Base-by-base conservation (phyloP, 768 basidiomycete species). In the Auricularia sp. region DNA sequence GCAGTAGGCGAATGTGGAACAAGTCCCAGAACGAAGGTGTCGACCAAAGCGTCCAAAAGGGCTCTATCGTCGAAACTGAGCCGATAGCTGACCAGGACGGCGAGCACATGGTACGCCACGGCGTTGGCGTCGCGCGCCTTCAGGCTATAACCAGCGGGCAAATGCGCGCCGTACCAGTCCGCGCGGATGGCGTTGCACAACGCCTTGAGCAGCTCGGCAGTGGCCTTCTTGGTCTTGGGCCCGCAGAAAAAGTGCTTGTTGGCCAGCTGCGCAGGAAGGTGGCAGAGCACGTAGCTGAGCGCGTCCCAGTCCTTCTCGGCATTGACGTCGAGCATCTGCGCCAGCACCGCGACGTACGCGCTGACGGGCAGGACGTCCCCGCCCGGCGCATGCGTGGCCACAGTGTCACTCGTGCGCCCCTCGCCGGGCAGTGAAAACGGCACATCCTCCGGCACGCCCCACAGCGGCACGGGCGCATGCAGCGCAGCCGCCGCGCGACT, bases 211-310 rank as follows among this genome's bases (percentile, higher is more conserved):
- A 98, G 75, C 61, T 77, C 80, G 4, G 84, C 78, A 24, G 95
- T 81, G 10, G 83, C 81, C 14, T 72, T 75, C n/a, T 86, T 79
- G 35, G 89, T 86, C 62, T 85, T 85, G 0, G 92, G 92, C 1
- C 97, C 97, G 71, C 95, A 97, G 74, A 97, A 95, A 63, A 98
- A 81, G 70, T 98, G 94, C 74, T 98, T 98, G 81, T 98, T 98
- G 65, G 90, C 80, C 10, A 98, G 81, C 72, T 98, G 94, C 8
- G 86, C 81, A 1, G 97, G 95, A 0, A 99, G 81, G 76, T 96
- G 90, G 71, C 90, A 93, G 3, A 99, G 80, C 3, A 94, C 79
- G 71, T 97, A 98, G 2, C 94, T 93, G 11, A 97, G 80, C 47
- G 98, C 80, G 65, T 98, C 97, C 95, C 96, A 98, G 67, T 87